Percentiles rank a stretch among this genome's conserved stretches.
Conservation (phyloP, 2,329 filamentous ascomycete species). For the Allantophomopsis lycopodina region DNA sequence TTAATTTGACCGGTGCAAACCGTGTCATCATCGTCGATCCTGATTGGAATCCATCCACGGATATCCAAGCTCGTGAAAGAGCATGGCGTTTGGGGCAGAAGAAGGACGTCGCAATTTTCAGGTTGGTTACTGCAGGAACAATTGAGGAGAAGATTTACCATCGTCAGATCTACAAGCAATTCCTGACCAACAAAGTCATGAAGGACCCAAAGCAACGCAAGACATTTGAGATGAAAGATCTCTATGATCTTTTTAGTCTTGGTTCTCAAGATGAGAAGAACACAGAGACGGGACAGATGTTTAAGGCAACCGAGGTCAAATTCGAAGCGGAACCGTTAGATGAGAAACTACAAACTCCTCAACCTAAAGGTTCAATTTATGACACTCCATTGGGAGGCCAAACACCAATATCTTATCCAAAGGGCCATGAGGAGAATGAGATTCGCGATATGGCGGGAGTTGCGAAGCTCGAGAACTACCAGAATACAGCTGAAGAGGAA, state of each 20-base stretch:
- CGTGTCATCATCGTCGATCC: constrained; percentile 97
- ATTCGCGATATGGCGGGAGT: constrained; percentile 44
- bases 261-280: constrained; percentile 52
- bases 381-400: background rate
- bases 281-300: constrained; percentile 76
- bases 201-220: constrained; percentile 89
- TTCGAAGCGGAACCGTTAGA: constrained; percentile 25
- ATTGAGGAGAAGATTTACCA: constrained; percentile 99
- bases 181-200: constrained; percentile 89
- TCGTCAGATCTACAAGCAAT: constrained; percentile 96
- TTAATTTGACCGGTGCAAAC: constrained; percentile 89
- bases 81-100: constrained; percentile 95
- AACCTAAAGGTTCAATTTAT: constrained; percentile 2
- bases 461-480: constrained; percentile 49
- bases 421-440: constrained; percentile 14
- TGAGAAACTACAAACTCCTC: constrained; percentile 1
- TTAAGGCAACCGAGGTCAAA: constrained; percentile 73
- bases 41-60: constrained; percentile 96
- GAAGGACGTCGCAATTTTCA: constrained; percentile 87
- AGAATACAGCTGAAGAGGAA: constrained; percentile 28
- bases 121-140: constrained; percentile 94
- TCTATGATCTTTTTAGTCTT: constrained; percentile 84
- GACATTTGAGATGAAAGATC: constrained; percentile 76
- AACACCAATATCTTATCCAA: background rate
- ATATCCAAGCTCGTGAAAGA: constrained; percentile 86